Base-by-base conservation (phyloP, 1,139 yeast species). In the Petasospora fabianii region DNA sequence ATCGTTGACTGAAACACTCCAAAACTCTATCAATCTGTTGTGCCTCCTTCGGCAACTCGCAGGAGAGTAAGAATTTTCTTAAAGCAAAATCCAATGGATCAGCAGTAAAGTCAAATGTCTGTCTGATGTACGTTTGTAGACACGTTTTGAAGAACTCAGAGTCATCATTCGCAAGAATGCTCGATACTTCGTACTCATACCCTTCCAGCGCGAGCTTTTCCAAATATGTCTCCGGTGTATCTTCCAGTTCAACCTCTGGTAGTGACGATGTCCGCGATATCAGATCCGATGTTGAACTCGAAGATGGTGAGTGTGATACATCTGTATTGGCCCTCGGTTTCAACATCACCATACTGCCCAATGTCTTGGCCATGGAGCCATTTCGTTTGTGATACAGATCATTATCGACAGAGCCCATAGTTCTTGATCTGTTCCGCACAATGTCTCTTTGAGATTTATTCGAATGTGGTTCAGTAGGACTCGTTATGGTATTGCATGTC, bases 11-110 rank as follows among this genome's bases (percentile, higher is more conserved):
- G 58, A 81, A 80, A 20, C 71, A 69, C 38, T 71, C 73, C 33
- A 82, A 59, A 4, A 79, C 69, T 34, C 86, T 65, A 51, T 82
- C 88, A 39, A 81, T 81, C 53, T 82, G 87, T 54, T 81, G 88
- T 0, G 85, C 66, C 54, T 82, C 90, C 46, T 67, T 70, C 0
- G 90, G 88, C 19, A 82, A 59, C 39, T 74, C 74, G 36, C 76
- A 69, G 35, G 68, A 61, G 63, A 77, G 67, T 31, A 82, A 58
- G 36, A 81, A 68, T 49, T 71, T 73, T 32, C 90, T 61, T 36
- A 82, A 58, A 0, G 87, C 69, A 48, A 82, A 64, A 51, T 82
- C 90, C 13, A 82, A 53, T 0, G 88, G 83, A 42, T 73, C 74
- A 18, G 64, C 64, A 3, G 50, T 35, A 42, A 80, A 77, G 39